Evolutionary conservation across 306 rosid genomes (phyloP).

Genomic region (Dicorynia guianensis): DNA sequence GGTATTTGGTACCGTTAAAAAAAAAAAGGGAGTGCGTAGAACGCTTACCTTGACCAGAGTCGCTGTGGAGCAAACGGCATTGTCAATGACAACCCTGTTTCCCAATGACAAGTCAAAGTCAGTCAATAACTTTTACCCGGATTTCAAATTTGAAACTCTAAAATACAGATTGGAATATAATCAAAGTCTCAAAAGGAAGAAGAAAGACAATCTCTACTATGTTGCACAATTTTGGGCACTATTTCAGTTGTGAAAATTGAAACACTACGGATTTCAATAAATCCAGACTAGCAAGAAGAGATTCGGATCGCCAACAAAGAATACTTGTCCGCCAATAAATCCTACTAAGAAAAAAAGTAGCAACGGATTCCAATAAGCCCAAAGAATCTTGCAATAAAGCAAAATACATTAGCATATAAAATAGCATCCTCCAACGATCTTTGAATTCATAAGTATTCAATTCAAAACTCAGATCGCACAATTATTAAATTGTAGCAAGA

Average conservation of each 20-base stretch:
- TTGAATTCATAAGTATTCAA: too few relatives aligned
- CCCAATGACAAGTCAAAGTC: constrained; percentile 52
- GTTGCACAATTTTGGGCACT: not conserved
- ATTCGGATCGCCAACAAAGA: not conserved
- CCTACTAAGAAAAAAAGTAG: constrained; percentile 29
- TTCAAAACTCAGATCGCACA: not conserved
- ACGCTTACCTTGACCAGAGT: constrained; percentile 85
- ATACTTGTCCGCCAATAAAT: constrained; percentile 18
- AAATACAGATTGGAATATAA: not conserved
- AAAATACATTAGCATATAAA: not conserved
- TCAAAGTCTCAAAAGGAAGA: not conserved
- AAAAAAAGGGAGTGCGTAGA: constrained; percentile 20
- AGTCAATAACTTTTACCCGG: constrained; percentile 33
- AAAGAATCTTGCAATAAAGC: not conserved
- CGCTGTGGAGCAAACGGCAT: constrained; percentile 78
- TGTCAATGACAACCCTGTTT: constrained; percentile 90
- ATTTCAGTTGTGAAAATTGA: constrained; percentile 22
- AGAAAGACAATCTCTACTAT: constrained; percentile 26
- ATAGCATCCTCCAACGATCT: too few relatives aligned
- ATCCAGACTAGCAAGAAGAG: not conserved
- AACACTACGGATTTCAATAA: constrained; percentile 7
- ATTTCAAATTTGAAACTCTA: not conserved
- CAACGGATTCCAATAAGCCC: not conserved
- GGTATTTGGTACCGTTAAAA: not conserved
- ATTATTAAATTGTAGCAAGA: not conserved